phyloP scores from a whole-genome alignment of 345 rosid species.

The Noccaea bulbosa region DNA sequence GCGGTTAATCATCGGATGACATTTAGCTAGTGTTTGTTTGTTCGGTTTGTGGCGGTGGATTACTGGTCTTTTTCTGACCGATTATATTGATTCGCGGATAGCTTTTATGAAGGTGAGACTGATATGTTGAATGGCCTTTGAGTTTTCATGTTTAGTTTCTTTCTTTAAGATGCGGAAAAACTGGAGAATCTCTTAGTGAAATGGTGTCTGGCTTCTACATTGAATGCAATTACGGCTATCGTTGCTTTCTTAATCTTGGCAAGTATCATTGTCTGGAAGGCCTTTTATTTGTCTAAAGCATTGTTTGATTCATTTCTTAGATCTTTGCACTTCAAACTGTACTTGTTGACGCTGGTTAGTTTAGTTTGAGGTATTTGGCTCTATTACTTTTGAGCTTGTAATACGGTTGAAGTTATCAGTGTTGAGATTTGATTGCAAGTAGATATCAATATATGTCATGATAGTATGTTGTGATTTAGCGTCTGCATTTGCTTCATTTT shows the following conservation, averaged over 20 bases:
- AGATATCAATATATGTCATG: neutral
- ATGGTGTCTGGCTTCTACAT: slow-evolving; percentile 31
- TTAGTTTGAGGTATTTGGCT: neutral
- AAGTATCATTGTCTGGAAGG: too few relatives aligned
- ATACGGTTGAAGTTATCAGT: neutral
- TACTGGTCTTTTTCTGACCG: slow-evolving; percentile 27
- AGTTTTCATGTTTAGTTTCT: slow-evolving; percentile 12
- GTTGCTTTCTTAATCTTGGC: slow-evolving; percentile 4
- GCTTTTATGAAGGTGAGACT: slow-evolving; percentile 27
- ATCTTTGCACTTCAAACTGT: neutral
- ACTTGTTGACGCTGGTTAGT: slow-evolving; percentile 5
- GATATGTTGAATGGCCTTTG: slow-evolving; percentile 28
- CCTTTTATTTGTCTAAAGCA: neutral
- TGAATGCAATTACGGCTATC: neutral
- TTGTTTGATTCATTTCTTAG: neutral
- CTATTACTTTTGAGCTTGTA: neutral
- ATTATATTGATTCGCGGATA: slow-evolving; percentile 28
- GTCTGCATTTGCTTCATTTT: neutral
- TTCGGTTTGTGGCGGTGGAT: slow-evolving; percentile 28
- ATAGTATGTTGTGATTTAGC: neutral
- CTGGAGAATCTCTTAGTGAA: slow-evolving; percentile 4
- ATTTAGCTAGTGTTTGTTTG: slow-evolving; percentile 40
- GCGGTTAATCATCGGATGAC: slow-evolving; percentile 23
- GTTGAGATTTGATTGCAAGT: neutral
- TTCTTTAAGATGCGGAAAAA: slow-evolving; percentile 4